Base-by-base conservation (phyloP, 129 eudicot species). In the Logfia minima region DNA sequence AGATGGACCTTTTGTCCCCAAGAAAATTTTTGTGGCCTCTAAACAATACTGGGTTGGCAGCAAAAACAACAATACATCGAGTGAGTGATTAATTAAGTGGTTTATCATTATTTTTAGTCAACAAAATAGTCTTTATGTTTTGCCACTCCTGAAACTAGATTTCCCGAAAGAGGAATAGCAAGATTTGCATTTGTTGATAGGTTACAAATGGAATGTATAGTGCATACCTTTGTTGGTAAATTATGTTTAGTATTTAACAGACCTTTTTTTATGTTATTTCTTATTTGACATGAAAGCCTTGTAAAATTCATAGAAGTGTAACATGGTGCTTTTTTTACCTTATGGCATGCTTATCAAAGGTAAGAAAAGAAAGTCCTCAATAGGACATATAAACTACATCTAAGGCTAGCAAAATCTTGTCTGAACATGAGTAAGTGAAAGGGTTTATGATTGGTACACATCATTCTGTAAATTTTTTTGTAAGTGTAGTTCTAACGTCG, bases 1-100 rank as follows among this genome's bases (percentile, higher is more conserved):
- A 77, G 98, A 93, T 3, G 98, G 98, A 8, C 98, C 97, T 4
- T 84, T 92, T 10, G 95, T 89, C 8, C 92, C 97, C 35, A 90
- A 89, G 83, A 92, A 92, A 72, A 92, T 92, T 52, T 86, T 92
- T 4, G 82, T 89, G 16, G 97, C 89, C 16, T 78, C 75, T 14
- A 92, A 92, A 78, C 96, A 89, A 75, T 92, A 92, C 32, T 92
- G 97, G 97, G 85, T 81, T 78, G 96, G 82, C 14, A 84, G 76
- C 75, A 71, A 75, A 55, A 80, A 75, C 37, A 92, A 92, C 41
- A 45, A 72, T 84, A 89, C 92, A 13, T 82, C 89, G 55, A 71
- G 84, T 26, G 84, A 82, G 58, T 68, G 83, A 84, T 72, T 89
- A 79, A 78, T 58, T 18, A 66, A 71, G 22, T 31, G 16, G 14